Conservation (phyloP, 176 grass and related monocot species). For the Calamus simplicifolius region DNA sequence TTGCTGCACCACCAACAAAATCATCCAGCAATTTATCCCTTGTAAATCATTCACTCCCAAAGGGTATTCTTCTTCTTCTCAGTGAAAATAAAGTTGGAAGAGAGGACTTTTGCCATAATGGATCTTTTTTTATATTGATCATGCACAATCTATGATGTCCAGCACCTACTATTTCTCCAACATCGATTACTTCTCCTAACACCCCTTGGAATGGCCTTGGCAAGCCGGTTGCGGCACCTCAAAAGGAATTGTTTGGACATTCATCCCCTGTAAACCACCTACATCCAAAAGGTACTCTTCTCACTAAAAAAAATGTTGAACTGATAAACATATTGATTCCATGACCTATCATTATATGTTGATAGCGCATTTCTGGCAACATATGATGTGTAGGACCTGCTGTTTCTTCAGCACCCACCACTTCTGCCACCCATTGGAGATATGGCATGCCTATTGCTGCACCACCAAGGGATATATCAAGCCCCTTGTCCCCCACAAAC, state of each 20-base stretch:
- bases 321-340: neutral
- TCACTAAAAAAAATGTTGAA: conserved; percentile 14
- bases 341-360: too few relatives aligned
- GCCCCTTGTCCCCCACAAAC: neutral
- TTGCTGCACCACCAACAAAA: conserved; percentile 4
- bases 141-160: too few relatives aligned
- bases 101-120: too few relatives aligned
- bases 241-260: neutral
- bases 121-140: too few relatives aligned
- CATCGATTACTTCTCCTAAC: neutral
- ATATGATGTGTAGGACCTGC: neutral
- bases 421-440: neutral
- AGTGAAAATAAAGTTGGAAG: too few relatives aligned
- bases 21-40: neutral
- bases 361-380: neutral
- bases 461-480: conserved; percentile 2
- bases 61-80: too few relatives aligned
- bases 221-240: neutral
- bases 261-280: neutral
- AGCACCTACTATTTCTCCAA: neutral
- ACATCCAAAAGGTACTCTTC: conserved; percentile 18
- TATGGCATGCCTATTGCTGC: conserved; percentile 4
- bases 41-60: too few relatives aligned
- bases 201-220: neutral
- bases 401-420: neutral